These are phyloP conservation scores for Chlamydomonas applanata DNA, from an alignment of 139 green algal species.

Conservation along the genomic window DNA sequence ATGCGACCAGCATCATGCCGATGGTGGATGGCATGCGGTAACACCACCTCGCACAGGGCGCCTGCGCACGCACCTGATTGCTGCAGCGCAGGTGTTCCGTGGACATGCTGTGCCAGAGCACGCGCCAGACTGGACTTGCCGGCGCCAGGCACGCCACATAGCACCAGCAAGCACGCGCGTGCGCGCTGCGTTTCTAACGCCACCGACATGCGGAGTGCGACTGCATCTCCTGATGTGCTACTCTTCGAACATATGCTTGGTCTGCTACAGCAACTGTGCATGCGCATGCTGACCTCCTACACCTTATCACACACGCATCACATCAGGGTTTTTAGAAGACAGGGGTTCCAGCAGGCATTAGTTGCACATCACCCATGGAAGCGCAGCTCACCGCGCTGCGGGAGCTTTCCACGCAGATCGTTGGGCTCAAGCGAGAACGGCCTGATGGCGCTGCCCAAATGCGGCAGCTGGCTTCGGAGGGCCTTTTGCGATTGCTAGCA, in stretches of 20 bases:
- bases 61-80: neutral
- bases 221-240: neutral
- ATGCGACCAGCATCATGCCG: no score
- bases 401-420: slow-evolving; percentile 11
- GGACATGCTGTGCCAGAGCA: neutral
- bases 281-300: neutral
- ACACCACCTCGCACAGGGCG: neutral
- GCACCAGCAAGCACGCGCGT: neutral
- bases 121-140: slow-evolving; percentile 1
- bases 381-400: slow-evolving; percentile 3
- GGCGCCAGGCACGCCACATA: neutral
- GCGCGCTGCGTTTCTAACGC: neutral
- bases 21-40: no score
- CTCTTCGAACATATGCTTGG: neutral
- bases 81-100: neutral
- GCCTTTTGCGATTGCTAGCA: slow-evolving; percentile 36
- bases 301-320: slow-evolving; percentile 2
- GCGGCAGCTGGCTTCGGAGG: neutral
- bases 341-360: no score
- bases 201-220: neutral
- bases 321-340: neutral
- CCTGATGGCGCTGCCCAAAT: neutral
- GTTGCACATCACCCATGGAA: no score
- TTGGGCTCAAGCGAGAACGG: neutral
- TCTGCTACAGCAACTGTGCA: neutral